Evolutionary conservation across 2,329 filamentous ascomycete species (phyloP).

Genomic region (Ophiocordyceps camponoti-leonardi): DNA sequence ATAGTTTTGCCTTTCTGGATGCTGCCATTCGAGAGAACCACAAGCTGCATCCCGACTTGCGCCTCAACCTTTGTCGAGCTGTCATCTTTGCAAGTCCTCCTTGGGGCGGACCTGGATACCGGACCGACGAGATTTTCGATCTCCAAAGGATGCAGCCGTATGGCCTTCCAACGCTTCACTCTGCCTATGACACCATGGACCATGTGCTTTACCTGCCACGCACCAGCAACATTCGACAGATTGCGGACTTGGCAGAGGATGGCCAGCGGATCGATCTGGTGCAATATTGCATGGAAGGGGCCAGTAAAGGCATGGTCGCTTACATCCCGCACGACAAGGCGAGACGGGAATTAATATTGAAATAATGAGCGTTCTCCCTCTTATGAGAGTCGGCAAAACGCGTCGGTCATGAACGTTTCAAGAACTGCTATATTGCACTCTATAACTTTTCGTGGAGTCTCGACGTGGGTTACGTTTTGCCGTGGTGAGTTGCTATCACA

Average conservation of each 20-base stretch:
- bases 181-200: constrained; percentile 39
- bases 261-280: constrained; percentile 50
- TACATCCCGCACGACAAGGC: constrained; percentile 28
- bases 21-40: constrained; percentile 18
- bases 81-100: constrained; percentile 41
- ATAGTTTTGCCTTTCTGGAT: constrained; percentile 65
- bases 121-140: constrained; percentile 56
- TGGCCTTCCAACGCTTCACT: constrained; percentile 43
- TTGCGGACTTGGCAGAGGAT: constrained; percentile 39
- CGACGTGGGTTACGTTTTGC: too few species aligned
- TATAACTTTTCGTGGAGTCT: too few species aligned
- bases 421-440: too few species aligned
- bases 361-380: neutral
- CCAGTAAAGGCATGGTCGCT: constrained; percentile 66
- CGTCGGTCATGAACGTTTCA: too few species aligned
- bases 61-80: constrained; percentile 22
- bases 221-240: constrained; percentile 65
- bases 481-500: too few species aligned
- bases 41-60: constrained; percentile 20
- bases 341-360: neutral
- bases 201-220: constrained; percentile 71
- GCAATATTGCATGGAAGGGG: constrained; percentile 83
- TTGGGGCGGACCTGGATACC: constrained; percentile 41
- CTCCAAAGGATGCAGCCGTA: constrained; percentile 81
- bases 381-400: too few species aligned